phyloP scores from a whole-genome alignment of 2,329 filamentous ascomycete species.

The Corinectria fuckeliana region DNA sequence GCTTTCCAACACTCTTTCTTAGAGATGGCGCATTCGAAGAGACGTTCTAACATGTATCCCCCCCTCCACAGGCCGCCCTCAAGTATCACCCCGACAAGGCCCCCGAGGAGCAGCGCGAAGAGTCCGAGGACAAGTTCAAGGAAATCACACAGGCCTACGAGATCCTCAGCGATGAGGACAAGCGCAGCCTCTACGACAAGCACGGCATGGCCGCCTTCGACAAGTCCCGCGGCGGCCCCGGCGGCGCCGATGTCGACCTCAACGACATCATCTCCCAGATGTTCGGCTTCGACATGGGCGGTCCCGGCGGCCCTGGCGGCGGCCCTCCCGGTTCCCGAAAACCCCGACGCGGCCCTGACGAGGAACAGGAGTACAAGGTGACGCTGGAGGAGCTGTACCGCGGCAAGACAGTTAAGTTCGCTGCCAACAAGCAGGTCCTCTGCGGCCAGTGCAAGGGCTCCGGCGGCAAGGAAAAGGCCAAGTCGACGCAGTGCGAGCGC shows the following conservation, averaged over 20 bases:
- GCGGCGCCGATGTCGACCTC: constrained; percentile 77
- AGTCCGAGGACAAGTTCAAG: constrained; percentile 93
- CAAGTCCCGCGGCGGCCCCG: constrained; percentile 69
- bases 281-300: constrained; percentile 79
- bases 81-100: constrained; percentile 96
- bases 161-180: constrained; percentile 95
- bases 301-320: constrained; percentile 53
- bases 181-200: constrained; percentile 87
- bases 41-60: constrained; percentile 17
- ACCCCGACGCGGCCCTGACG: constrained; percentile 77
- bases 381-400: constrained; percentile 96
- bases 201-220: constrained; percentile 98
- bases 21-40: neutral
- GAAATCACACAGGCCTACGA: constrained; percentile 93
- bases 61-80: constrained; percentile 71
- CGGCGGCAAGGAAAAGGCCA: constrained; percentile 91
- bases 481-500: constrained; percentile 79
- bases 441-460: constrained; percentile 87
- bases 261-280: constrained; percentile 94
- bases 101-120: constrained; percentile 80
- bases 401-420: constrained; percentile 97
- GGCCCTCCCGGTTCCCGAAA: constrained; percentile 62
- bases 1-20: neutral
- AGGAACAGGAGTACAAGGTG: constrained; percentile 91
- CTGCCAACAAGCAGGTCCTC: constrained; percentile 91